Base-by-base conservation (phyloP, 352 stramenopile species). In the Globisporangium paroecandrum region DNA sequence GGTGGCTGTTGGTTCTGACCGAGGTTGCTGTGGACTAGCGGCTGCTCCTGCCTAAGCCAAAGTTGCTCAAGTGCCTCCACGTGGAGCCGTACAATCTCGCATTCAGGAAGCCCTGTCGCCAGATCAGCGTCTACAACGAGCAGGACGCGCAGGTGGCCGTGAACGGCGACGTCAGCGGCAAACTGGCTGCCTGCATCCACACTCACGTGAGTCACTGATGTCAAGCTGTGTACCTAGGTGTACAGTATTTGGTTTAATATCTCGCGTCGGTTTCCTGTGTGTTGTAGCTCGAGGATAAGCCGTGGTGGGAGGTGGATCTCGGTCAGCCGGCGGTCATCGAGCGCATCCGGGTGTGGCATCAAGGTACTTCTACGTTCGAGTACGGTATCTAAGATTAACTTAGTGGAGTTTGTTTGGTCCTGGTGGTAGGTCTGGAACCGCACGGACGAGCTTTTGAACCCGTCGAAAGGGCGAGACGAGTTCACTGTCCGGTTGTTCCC, bases 221-320 rank as follows among this genome's bases (percentile, higher is more conserved):
- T n/a, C 4, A 49, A 20, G 15, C 6, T 49, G 41, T 20, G 15
- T 22, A 22, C 41, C 15, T 22, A 49, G 15, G 4, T 51, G 4
- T 6, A 32, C 29, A 32, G 4, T 32, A 25, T 60, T 13, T 22
- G 25, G 15, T 13, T 41, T 7, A 22, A 10, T 25, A 18, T 36
- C 13, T 13, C 7, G 18, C 1, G 51, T 38, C n/a, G 29, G 58
- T 41, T 53, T 64, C 8, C 15, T 69, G 54, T 69, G 54, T 25
- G 20, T 36, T 36, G 27, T 57, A 91, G 77, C 69, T 97, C 59
- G 93, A 98, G 61, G 78, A 95, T 10, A 92, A 97, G 72, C 85
- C 92, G 22, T 98, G 90, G 91, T 98, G 93, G 86, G 90, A 98
- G 73, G 90, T 98, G 9, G 88, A 98, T 64, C 75, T 98, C 12